Conservation (phyloP, 805 yeast genomes). For the Candida cerambycidarum region DNA sequence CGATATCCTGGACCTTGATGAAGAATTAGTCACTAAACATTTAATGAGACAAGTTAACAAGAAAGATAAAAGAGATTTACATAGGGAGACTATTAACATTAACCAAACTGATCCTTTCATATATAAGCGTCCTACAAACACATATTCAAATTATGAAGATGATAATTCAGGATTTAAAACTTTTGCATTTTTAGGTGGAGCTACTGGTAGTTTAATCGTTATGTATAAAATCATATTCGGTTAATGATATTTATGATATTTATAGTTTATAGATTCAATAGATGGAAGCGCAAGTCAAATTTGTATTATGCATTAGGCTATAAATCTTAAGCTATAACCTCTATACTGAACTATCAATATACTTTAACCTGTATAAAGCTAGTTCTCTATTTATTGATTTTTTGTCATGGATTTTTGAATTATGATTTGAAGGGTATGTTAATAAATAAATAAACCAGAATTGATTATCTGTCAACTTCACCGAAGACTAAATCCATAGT, state of each 20-base stretch:
- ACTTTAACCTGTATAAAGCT: neutral
- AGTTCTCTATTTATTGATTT: neutral
- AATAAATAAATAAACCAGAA: neutral
- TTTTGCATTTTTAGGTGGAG: constrained; percentile 30
- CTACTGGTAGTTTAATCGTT: constrained; percentile 28
- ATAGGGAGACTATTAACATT: constrained; percentile 10
- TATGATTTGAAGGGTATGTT: neutral
- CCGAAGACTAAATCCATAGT: constrained; percentile 95
- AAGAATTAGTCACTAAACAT: constrained; percentile 43
- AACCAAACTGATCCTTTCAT: constrained; percentile 27
- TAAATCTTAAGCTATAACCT: neutral
- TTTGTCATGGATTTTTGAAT: neutral
- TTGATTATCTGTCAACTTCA: constrained; percentile 78
- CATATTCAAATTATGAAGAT: constrained; percentile 15
- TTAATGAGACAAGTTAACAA: constrained; percentile 38
- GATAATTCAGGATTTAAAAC: constrained; percentile 22
- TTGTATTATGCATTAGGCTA: constrained; percentile 9
- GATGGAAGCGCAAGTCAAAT: constrained; percentile 4
- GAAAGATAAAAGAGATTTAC: constrained; percentile 11
- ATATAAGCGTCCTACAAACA: constrained; percentile 33
- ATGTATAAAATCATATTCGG: constrained; percentile 23
- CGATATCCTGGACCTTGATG: constrained; percentile 28
- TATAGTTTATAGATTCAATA: neutral
- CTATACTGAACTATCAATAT: neutral
- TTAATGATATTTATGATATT: neutral